Evolutionary conservation across 495 filamentous ascomycete species (phyloP).

Genomic region (Penicillium desertorum): DNA sequence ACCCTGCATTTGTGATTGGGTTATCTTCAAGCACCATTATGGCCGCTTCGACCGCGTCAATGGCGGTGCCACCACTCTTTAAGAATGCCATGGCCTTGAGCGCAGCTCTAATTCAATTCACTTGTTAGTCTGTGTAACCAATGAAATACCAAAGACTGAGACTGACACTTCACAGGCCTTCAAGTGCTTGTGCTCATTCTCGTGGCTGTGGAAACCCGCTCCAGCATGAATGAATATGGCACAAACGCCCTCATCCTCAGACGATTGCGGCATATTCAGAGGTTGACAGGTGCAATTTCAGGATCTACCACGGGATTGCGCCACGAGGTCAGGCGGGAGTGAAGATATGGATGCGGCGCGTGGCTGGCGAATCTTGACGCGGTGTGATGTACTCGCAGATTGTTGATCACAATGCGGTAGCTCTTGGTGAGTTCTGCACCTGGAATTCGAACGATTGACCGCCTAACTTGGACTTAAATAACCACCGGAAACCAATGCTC

Average conservation of each 20-base stretch:
- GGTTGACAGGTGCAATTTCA: neutral
- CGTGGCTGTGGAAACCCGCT: slow-evolving; percentile 85
- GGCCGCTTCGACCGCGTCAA: slow-evolving; percentile 92
- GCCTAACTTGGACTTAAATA: neutral
- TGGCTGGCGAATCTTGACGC: neutral
- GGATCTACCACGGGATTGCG: neutral
- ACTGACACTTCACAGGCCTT: slow-evolving; percentile 84
- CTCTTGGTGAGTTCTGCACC: neutral
- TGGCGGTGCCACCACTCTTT: slow-evolving; percentile 69
- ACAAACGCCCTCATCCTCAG: slow-evolving; percentile 45
- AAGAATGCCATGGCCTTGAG: slow-evolving; percentile 76
- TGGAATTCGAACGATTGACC: neutral
- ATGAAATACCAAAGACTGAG: neutral
- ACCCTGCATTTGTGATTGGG: slow-evolving; percentile 95
- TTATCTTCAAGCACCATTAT: slow-evolving; percentile 84
- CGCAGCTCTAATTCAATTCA: slow-evolving; percentile 61
- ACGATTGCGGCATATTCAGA: slow-evolving; percentile 31
- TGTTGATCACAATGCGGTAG: neutral
- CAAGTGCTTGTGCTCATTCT: slow-evolving; percentile 81
- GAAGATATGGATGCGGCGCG: neutral
- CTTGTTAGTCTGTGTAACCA: neutral
- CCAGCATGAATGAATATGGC: slow-evolving; percentile 96
- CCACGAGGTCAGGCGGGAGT: neutral
- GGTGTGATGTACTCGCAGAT: neutral
- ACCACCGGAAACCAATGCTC: slow-evolving; percentile 10